A percentile compares a stretch with the other conserved stretches of the same genome.
Evolutionary conservation across 208 protist genomes (phyloP).

Genomic region (Trypanosoma theileri): DNA sequence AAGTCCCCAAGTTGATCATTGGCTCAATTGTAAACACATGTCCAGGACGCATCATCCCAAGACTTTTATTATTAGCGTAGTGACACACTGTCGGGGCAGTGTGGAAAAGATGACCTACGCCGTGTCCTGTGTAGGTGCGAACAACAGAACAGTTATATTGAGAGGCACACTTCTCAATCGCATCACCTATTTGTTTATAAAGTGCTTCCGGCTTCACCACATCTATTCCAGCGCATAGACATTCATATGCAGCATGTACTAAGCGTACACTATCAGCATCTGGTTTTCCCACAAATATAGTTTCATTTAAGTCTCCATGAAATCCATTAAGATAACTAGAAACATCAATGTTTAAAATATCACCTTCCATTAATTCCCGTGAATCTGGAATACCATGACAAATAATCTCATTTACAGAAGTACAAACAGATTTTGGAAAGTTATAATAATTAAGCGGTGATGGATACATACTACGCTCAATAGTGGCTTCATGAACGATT

Average conservation of each 20-base stretch:
- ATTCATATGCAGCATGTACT: constrained; percentile 84
- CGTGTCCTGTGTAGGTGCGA: constrained; percentile 93
- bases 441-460: constrained; percentile 98
- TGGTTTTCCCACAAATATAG: constrained; percentile 88
- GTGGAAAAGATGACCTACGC: constrained; percentile 93
- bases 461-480: constrained; percentile 95
- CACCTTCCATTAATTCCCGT: constrained; percentile 93
- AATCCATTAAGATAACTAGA: constrained; percentile 94
- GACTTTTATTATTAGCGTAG: constrained; percentile 91
- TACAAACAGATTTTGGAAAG: constrained; percentile 98
- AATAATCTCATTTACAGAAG: constrained; percentile 94
- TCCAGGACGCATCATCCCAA: constrained; percentile 90
- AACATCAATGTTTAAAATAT: constrained; percentile 99
- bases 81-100: constrained; percentile 91
- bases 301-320: constrained; percentile 94
- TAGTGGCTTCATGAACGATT: constrained; percentile 90
- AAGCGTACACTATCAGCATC: constrained; percentile 73
- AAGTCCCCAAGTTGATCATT: constrained; percentile 96
- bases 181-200: constrained; percentile 82
- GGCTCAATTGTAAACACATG: constrained; percentile 99
- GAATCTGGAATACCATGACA: constrained; percentile 97
- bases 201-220: constrained; percentile 82
- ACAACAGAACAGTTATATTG: constrained; percentile 72
- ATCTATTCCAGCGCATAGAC: constrained; percentile 76
- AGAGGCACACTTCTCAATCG: constrained; percentile 77